Conservation (phyloP, 2,329 filamentous ascomycete genomes). For the Grosmannia serpens region DNA sequence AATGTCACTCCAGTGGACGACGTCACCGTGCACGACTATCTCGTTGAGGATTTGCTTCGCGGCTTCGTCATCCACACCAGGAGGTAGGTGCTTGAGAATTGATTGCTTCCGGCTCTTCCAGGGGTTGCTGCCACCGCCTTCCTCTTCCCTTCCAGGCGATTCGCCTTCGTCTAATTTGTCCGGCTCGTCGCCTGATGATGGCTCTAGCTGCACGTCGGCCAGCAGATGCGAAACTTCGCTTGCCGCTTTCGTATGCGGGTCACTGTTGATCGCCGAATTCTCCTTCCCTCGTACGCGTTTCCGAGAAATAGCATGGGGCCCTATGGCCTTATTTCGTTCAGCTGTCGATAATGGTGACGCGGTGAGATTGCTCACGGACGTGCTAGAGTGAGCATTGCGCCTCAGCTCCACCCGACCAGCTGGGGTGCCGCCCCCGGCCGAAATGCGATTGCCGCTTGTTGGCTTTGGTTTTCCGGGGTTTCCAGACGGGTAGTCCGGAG, state of each 20-base stretch:
- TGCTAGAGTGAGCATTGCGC: slow-evolving; percentile 10
- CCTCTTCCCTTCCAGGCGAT: slow-evolving; percentile 2
- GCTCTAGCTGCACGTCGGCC: slow-evolving; percentile 9
- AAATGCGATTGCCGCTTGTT: not conserved
- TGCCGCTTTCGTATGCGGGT: not conserved
- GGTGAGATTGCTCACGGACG: not conserved
- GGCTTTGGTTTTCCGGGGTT: not conserved
- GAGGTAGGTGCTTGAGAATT: slow-evolving; percentile 66
- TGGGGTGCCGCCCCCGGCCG: not conserved
- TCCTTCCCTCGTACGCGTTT: slow-evolving; percentile 4
- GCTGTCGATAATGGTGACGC: not conserved
- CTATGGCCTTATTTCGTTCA: not conserved
- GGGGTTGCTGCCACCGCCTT: slow-evolving; percentile 10
- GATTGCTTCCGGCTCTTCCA: slow-evolving; percentile 52
- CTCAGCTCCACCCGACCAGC: slow-evolving; percentile 5
- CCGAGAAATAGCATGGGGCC: not conserved
- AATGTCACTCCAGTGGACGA: slow-evolving; percentile 90
- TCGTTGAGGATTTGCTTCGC: slow-evolving; percentile 93
- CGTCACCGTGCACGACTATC: slow-evolving; percentile 86
- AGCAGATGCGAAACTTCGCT: slow-evolving; percentile 8
- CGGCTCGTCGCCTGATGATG: slow-evolving; percentile 10
- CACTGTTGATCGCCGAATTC: not conserved
- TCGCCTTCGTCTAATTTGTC: slow-evolving; percentile 7
- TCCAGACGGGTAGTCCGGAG: not conserved
- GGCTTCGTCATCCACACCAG: slow-evolving; percentile 68